Evolutionary conservation across 306 rosid species (phyloP), one percentile per base, ranked within the genome.

Genomic region (Inga laurina): DNA sequence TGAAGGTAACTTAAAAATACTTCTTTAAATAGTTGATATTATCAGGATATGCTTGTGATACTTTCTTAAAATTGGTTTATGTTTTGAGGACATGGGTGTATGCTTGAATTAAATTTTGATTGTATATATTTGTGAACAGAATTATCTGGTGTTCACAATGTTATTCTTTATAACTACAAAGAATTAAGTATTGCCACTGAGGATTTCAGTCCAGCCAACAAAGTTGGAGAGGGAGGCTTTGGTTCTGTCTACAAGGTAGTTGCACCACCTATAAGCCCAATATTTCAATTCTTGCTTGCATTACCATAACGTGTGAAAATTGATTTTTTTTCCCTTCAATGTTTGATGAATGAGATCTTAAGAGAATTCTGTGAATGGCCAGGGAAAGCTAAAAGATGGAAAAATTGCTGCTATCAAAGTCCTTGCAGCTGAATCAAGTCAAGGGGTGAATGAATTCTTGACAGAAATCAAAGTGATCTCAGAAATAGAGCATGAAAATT

Each of bases 211-310:
- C 89, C 54, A 32, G 88, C 80, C 71, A 91, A 94, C 79, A 97
- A 97, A 90, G 91, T 97, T 5, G 99, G 99, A 74, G 99, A 97
- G 88, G 99, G 99, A 13, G 99, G 98, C 88, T 97, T 97, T 79
- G 99, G 99, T 85, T 90, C 97, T 78, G 99, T 97, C 64, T 91
- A 87, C 79, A 92, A 90, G 99, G 99, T 97, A 88, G 71, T 74
- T 81, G 49, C 68, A 70, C 44, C 81, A 15, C 43, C 77, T 82
- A 21, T 44, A 43, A 43, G 22, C 52, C 71, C 66, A 56, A 11
- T 46, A 12, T 75, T 77, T 51, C 75, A 44, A 15, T 30, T 78
- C 15, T 82, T 76, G 35, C 77, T 72, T 77, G 75, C 82, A 81
- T 75, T 51, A 43, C 72, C 41, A 30, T 18, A 35, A 78, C 27